Evolutionary conservation across 805 yeast species (phyloP), one percentile per base, ranked within the genome.

Genomic region (Clavispora santaluciae): DNA sequence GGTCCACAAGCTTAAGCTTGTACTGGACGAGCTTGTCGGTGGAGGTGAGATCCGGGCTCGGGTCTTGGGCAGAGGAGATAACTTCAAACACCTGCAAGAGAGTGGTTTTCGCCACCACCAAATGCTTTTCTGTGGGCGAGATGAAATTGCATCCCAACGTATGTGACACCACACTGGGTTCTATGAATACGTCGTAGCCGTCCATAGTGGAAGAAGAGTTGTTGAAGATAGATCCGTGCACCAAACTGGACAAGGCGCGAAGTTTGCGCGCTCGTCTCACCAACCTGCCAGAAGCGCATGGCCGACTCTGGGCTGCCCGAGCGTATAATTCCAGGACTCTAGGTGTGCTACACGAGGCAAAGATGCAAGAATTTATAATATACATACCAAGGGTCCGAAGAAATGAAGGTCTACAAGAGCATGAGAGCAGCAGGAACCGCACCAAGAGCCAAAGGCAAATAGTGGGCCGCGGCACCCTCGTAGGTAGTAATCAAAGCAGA

Each of bases 161-260:
- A 45, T 76, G 78, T n/a, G 82, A 60, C 28, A 86, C 86, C 49
- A 80, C 76, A 2, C 95, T 70, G 2, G 96, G 95, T 50, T 78
- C 84, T 36, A 85, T 71, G 50, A 88, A 71, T 58, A 85, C 88
- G 49, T 83, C 79, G 60, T 84, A 86, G 12, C 84, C 83, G 53
- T 87, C 87, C 96, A 88, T 88, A n/a, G 18, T 6, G 12, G 36
- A 21, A 33, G 36, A 33, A 21, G 12, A 30, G 36, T 18, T 21
- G 18, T 33, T 18, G 36, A 22, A 16, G 28, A 17, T 30, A 35
- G n/a, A 16, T 25, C 38, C 16, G 23, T 31, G 35, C 31, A 28
- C 31, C 31, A 28, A 15, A 28, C 20, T 28, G 31, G 31, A 31
- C 23, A 21, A 31, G 23, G 35, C 20, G 35, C 23, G 22, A 31